Conservation (phyloP, 805 yeast species). For the Pichia gijzeniarum region DNA sequence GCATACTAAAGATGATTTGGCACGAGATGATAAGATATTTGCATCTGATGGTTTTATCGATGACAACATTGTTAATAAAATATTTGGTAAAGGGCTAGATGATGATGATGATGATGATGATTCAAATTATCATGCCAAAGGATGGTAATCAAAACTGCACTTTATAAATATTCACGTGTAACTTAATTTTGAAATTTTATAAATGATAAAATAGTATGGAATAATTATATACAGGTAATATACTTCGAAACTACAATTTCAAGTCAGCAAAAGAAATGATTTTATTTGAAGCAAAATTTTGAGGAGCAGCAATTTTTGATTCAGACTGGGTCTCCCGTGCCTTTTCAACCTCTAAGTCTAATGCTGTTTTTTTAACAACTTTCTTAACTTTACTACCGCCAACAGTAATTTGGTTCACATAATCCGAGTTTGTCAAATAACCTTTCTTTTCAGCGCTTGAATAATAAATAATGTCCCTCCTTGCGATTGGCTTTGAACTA, state of each 20-base stretch:
- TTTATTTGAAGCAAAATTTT: slow-evolving; percentile 19
- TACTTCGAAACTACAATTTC: slow-evolving; percentile 9
- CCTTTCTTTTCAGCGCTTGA: slow-evolving; percentile 69
- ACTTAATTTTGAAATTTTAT: no score
- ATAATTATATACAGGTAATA: neutral
- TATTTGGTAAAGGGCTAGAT: slow-evolving; percentile 9
- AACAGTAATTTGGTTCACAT: slow-evolving; percentile 30
- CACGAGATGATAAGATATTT: no score
- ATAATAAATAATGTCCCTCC: slow-evolving; percentile 76
- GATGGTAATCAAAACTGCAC: slow-evolving; percentile 27
- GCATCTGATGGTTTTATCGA: slow-evolving; percentile 16
- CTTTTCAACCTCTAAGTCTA: slow-evolving; percentile 20
- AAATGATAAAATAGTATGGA: neutral
- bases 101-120: slow-evolving; percentile 26
- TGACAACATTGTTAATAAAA: slow-evolving; percentile 6
- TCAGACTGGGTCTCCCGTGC: slow-evolving; percentile 4
- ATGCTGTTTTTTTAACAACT: slow-evolving; percentile 18
- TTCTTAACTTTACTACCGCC: slow-evolving; percentile 15
- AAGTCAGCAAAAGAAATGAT: slow-evolving; percentile 23
- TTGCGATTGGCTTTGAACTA: slow-evolving; percentile 77
- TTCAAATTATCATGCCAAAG: slow-evolving; percentile 36
- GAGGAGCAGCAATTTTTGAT: neutral
- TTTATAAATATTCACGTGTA: neutral
- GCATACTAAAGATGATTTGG: neutral
- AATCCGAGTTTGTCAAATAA: slow-evolving; percentile 41